Conservation (phyloP, 2,329 filamentous ascomycete genomes). For the Tympanopsis confertula region DNA sequence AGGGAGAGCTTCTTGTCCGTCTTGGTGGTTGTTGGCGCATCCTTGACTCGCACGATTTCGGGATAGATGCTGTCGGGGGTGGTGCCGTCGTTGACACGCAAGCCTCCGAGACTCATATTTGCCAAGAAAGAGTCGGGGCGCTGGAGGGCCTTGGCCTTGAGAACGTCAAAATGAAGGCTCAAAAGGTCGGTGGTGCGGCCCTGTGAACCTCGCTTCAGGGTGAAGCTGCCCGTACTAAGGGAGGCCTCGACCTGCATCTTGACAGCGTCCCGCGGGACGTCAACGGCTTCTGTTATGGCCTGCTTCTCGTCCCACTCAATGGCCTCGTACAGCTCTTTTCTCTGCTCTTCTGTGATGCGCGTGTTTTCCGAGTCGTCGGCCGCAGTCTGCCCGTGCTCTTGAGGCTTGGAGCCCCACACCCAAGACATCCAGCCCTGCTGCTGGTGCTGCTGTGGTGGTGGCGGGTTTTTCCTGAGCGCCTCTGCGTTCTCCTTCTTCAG, state of each 20-base stretch:
- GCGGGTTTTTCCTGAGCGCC: conserved; percentile 54
- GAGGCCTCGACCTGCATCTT: conserved; percentile 88
- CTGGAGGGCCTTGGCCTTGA: conserved; percentile 84
- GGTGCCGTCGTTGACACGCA: conserved; percentile 91
- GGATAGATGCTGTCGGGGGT: conserved; percentile 83
- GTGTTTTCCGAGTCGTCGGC: conserved; percentile 51
- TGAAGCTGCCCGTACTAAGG: conserved; percentile 92
- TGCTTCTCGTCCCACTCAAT: conserved; percentile 99
- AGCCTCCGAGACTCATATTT: conserved; percentile 79
- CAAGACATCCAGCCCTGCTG: conserved; percentile 84
- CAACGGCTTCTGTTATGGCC: conserved; percentile 74
- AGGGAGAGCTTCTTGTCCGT: conserved; percentile 37
- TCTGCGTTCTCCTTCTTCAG: conserved; percentile 89
- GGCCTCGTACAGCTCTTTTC: conserved; percentile 89
- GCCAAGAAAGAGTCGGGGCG: conserved; percentile 82
- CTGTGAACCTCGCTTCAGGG: conserved; percentile 74
- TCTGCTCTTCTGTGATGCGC: conserved; percentile 87
- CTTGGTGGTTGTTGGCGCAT: conserved; percentile 44
- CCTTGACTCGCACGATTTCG: conserved; percentile 92
- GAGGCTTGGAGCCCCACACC: conserved; percentile 74
- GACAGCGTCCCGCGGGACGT: conserved; percentile 79
- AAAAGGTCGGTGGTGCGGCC: conserved; percentile 70
- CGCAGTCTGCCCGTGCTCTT: conserved; percentile 32
- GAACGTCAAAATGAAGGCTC: conserved; percentile 85
- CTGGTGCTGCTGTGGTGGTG: conserved; percentile 36